Evolutionary conservation across 495 filamentous ascomycete genomes (phyloP).

Genomic region (Haplographium delicatum): DNA sequence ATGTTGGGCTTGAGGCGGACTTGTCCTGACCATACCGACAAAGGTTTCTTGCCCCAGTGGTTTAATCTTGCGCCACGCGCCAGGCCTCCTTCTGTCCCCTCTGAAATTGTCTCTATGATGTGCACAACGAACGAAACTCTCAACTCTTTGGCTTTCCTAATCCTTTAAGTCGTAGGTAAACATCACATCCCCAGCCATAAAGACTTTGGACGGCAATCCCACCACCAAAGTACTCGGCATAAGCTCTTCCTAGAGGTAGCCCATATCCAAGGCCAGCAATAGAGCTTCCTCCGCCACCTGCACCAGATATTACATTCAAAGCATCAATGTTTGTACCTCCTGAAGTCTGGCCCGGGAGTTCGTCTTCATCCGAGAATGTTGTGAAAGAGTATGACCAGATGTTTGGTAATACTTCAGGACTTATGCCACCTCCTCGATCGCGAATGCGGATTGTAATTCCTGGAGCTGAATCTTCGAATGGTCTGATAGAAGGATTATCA

Average conservation of each 20-base stretch:
- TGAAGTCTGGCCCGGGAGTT: conserved; percentile 30
- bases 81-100: too few relatives aligned
- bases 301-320: conserved; percentile 64
- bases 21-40: too few relatives aligned
- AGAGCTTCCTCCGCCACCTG: conserved; percentile 61
- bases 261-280: conserved; percentile 95
- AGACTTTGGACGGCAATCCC: conserved; percentile 92
- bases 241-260: conserved; percentile 82
- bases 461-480: conserved; percentile 59
- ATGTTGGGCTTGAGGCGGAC: too few relatives aligned
- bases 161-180: conserved; percentile 77
- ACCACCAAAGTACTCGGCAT: conserved; percentile 97
- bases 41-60: too few relatives aligned
- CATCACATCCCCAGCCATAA: conserved; percentile 87
- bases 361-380: conserved; percentile 72
- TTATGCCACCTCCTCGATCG: conserved; percentile 90
- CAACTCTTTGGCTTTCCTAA: conserved; percentile 51
- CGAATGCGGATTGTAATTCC: conserved; percentile 94
- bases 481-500: conserved; percentile 41
- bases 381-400: conserved; percentile 97
- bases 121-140: not conserved
- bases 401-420: conserved; percentile 70
- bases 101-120: not conserved
- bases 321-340: conserved; percentile 55
- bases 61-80: too few relatives aligned